Evolutionary conservation across 768 basidiomycete genomes (phyloP).

Genomic region (Mycena chlorophos): DNA sequence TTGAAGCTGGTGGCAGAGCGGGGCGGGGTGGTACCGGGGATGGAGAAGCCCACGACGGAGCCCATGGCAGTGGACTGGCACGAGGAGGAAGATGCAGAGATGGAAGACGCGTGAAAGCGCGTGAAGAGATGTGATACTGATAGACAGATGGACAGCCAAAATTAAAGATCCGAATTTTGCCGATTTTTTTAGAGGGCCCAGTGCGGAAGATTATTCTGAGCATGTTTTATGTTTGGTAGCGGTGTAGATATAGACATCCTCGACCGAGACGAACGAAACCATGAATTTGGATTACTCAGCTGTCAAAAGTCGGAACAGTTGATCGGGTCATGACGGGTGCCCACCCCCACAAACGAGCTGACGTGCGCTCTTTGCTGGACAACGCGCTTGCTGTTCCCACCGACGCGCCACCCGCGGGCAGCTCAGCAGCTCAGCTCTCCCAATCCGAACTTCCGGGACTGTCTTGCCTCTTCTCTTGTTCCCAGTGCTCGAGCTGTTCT

Average conservation of each 20-base stretch:
- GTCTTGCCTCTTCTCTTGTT: constrained; percentile 20
- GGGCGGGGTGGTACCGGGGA: background rate
- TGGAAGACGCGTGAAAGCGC: background rate
- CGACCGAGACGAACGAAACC: background rate
- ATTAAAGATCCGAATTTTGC: background rate
- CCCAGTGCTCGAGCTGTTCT: constrained; percentile 15
- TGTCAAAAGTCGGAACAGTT: background rate
- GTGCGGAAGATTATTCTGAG: background rate
- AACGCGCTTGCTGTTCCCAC: too few relatives aligned
- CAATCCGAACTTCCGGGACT: constrained; percentile 16
- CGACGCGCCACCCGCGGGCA: background rate
- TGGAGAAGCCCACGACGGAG: background rate
- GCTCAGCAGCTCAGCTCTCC: background rate
- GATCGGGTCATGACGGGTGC: background rate
- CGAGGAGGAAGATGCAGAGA: background rate
- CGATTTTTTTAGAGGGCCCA: background rate
- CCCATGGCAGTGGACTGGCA: background rate
- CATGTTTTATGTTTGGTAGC: background rate
- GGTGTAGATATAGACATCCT: background rate
- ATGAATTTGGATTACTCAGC: background rate
- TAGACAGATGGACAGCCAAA: too few relatives aligned
- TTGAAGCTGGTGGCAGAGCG: background rate
- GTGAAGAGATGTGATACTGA: too few relatives aligned
- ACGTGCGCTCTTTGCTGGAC: too few relatives aligned
- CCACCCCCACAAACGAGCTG: background rate